Percentiles rank a stretch among this genome's conserved stretches.
Conservation (phyloP, 1,284 basidiomycete species). For the Uromyces viciae-fabae region DNA sequence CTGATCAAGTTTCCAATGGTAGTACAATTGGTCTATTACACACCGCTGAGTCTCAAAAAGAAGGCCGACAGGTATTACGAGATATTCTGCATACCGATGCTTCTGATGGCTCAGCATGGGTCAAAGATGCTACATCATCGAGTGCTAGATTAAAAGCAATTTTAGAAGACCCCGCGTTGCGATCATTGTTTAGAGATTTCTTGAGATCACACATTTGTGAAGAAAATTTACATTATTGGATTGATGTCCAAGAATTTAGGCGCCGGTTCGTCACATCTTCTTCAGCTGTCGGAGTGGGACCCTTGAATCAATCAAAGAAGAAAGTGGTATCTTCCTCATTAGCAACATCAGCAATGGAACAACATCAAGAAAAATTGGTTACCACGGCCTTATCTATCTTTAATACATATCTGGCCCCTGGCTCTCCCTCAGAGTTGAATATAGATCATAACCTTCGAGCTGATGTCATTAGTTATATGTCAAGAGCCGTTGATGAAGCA, state of each 20-base stretch:
- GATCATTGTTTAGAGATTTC: constrained; percentile 89
- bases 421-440: constrained; percentile 91
- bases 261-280: constrained; percentile 91
- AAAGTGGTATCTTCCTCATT: constrained; percentile 61
- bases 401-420: constrained; percentile 89
- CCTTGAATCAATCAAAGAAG: constrained; percentile 45
- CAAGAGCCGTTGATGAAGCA: constrained; percentile 56
- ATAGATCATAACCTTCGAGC: constrained; percentile 94
- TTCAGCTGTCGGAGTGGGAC: constrained; percentile 69
- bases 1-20: neutral
- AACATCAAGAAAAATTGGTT: constrained; percentile 90
- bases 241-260: constrained; percentile 96
- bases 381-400: constrained; percentile 90
- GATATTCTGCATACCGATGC: constrained; percentile 47
- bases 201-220: constrained; percentile 92
- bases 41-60: constrained; percentile 65
- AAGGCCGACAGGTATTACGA: constrained; percentile 63
- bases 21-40: constrained; percentile 19
- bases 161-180: constrained; percentile 83
- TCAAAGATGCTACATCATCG: constrained; percentile 71
- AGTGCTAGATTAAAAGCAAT: constrained; percentile 87
- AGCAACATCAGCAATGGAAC: constrained; percentile 74
- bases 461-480: constrained; percentile 87
- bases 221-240: constrained; percentile 94
- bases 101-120: constrained; percentile 57